These are phyloP conservation scores for Camellia lanceoleosa DNA, from an alignment of 148 eudicot species.

Conservation along the genomic window DNA sequence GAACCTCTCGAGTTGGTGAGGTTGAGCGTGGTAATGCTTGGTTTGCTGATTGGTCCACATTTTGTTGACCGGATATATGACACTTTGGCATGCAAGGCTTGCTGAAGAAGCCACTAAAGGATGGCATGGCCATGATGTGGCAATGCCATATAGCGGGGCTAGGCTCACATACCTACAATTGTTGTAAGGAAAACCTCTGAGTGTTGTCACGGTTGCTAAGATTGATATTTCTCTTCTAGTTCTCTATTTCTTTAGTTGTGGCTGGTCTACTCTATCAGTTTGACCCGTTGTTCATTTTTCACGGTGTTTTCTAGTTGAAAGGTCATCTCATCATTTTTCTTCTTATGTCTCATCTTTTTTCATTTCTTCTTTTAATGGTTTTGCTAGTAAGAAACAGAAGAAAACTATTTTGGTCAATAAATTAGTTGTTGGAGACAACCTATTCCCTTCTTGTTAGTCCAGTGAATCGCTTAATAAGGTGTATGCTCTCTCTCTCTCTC, in stretches of 20 bases:
- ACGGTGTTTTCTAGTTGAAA: neutral
- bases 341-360: neutral
- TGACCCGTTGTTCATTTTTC: neutral
- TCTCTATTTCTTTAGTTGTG: no score
- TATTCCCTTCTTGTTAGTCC: neutral
- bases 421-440: neutral
- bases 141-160: no score
- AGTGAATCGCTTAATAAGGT: neutral
- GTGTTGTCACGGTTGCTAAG: neutral
- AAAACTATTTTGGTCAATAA: neutral
- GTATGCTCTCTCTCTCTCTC: no score
- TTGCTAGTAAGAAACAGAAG: neutral
- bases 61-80: no score
- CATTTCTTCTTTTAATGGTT: neutral
- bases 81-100: no score
- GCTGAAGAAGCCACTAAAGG: no score
- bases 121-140: no score
- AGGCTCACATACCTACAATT: no score
- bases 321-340: neutral
- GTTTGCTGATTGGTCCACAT: no score
- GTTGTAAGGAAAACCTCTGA: neutral
- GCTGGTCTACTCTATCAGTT: no score
- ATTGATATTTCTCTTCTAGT: neutral
- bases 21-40: no score
- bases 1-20: no score